Base-by-base conservation (phyloP, 1,284 basidiomycete species). In the Coriolopsis trogii region DNA sequence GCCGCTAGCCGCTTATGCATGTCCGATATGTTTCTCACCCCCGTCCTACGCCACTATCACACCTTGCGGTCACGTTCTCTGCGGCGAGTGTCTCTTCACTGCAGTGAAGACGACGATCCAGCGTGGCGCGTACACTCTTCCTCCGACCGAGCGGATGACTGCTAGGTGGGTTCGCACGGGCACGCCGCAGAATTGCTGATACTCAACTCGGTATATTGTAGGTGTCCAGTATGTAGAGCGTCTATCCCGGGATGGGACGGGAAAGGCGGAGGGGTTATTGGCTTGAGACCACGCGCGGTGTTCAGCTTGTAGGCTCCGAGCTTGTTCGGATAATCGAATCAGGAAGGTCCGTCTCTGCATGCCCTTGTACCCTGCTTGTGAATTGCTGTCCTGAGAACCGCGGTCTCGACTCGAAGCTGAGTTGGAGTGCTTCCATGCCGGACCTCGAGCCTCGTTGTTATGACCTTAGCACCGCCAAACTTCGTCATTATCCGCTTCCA, bases 31-130 rank as follows among this genome's bases (percentile, higher is more conserved):
- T 64, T 89, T 90, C 73, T 82, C 75, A 30, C 77, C 86, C 1
- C 89, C 89, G 1, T 81, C 79, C 0, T 83, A 87, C 54, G 86
- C 89, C 18, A 88, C 87, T 0, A 67, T 91, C 46, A 89, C 87
- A 0, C 87, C 86, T 0, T 91, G 89, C 58, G 89, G 89, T 0
- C 89, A 91, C 56, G 77, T 91, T 38, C 82, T 82, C 55, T 91
- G 89, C 58, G 89, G 87, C 1, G 73, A 80, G 23, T 91, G 89
- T 66, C 75, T 91, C 6, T 91, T 90, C 59, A 81, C 81, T 1
- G 84, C 89, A 0, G 79, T 91, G 36, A 85, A 84, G 59, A 77
- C 84, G 3, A 79, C 81, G 5, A 67, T 84, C 39, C 70, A 79
- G 56, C 79, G 86, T 26, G 76, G 73, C 12, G 71, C 73, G 52